These are phyloP conservation scores for Yamagishiella unicocca DNA, from an alignment of 139 green algal species.

Conservation along the genomic window DNA sequence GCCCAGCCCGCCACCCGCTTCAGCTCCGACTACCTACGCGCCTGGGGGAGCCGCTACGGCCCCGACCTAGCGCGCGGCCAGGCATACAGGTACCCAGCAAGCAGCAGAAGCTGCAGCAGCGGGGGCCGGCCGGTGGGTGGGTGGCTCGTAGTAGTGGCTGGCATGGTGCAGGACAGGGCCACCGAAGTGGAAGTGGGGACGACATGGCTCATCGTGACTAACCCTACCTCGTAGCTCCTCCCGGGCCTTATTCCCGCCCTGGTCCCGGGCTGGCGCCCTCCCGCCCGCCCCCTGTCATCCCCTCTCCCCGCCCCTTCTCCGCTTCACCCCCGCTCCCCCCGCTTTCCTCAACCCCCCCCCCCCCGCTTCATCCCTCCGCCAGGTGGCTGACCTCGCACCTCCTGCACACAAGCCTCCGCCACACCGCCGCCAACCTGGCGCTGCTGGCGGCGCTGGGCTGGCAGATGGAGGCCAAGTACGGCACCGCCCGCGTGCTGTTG, in stretches of 20 bases:
- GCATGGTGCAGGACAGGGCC: too few species aligned
- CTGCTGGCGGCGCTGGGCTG: conserved; percentile 64
- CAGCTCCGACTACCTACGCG: conserved; percentile 6
- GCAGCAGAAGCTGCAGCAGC: background rate
- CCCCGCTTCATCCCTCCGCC: background rate
- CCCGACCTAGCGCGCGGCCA: background rate
- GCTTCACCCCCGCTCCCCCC: background rate
- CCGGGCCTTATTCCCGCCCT: too few species aligned
- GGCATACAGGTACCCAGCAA: conserved; percentile 33
- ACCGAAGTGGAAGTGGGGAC: too few species aligned
- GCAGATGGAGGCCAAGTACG: conserved; percentile 77
- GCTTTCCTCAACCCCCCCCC: background rate
- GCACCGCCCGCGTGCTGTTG: conserved; percentile 55
- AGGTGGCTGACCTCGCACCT: conserved; percentile 70
- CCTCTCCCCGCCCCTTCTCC: too few species aligned
- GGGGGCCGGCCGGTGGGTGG: background rate
- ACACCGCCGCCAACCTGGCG: conserved; percentile 73
- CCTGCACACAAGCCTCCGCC: conserved; percentile 67
- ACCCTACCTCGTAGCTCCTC: too few species aligned
- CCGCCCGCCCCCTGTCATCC: too few species aligned
- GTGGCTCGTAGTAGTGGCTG: background rate
- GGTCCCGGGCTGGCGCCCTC: too few species aligned
- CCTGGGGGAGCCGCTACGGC: conserved; percentile 25
- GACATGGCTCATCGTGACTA: too few species aligned
- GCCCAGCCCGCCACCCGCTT: background rate